These are phyloP conservation scores for Amanita pallidorosea DNA, from an alignment of 768 basidiomycete species.

Conservation along the genomic window DNA sequence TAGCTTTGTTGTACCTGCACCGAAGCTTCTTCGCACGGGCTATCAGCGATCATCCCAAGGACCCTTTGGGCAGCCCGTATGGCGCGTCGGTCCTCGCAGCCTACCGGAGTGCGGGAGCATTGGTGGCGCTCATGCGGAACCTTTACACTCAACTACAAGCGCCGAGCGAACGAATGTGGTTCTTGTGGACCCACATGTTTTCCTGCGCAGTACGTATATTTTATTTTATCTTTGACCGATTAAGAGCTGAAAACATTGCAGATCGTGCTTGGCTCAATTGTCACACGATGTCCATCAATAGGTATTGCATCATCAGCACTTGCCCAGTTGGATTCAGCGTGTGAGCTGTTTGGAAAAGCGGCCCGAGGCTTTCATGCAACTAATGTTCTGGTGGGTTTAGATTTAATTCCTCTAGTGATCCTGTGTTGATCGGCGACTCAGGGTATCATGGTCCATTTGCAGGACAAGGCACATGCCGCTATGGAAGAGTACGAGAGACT, in stretches of 20 bases:
- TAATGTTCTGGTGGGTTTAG: slow-evolving; percentile 45
- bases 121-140: slow-evolving; percentile 62
- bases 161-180: slow-evolving; percentile 57
- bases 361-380: slow-evolving; percentile 54
- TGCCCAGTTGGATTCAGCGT: slow-evolving; percentile 64
- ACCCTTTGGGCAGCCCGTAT: slow-evolving; percentile 62
- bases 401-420: neutral
- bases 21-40: slow-evolving; percentile 67
- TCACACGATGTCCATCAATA: slow-evolving; percentile 72
- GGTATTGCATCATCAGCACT: slow-evolving; percentile 68
- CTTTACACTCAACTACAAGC: slow-evolving; percentile 54
- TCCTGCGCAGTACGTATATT: slow-evolving; percentile 48
- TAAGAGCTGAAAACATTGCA: slow-evolving; percentile 11
- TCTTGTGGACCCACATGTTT: slow-evolving; percentile 51
- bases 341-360: slow-evolving; percentile 62
- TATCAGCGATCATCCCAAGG: slow-evolving; percentile 62
- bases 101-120: slow-evolving; percentile 61
- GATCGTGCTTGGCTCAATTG: slow-evolving; percentile 68
- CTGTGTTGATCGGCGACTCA: slow-evolving; percentile 14
- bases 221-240: slow-evolving; percentile 2
- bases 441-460: slow-evolving; percentile 56
- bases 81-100: slow-evolving; percentile 67
- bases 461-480: slow-evolving; percentile 54
- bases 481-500: slow-evolving; percentile 56
- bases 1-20: slow-evolving; percentile 57